Conservation (phyloP, 78 protist species). For the Isochrysis galbana region DNA sequence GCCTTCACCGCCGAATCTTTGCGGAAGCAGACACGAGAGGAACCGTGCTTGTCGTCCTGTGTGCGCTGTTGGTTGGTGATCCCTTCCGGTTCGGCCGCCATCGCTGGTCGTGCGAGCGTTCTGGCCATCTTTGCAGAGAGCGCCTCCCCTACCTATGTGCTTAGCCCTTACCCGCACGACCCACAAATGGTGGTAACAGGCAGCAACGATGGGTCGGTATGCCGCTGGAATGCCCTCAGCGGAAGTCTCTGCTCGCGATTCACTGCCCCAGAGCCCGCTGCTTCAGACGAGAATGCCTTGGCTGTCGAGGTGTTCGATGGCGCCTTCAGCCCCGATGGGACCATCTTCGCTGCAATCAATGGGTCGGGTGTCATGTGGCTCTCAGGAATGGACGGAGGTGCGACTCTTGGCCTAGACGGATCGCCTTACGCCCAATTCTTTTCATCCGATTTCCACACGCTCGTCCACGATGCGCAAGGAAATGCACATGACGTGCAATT, state of each 20-base stretch:
- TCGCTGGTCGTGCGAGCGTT: no score
- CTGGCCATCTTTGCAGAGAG: neutral
- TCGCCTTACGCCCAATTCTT: neutral
- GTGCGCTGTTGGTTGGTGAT: slow-evolving; percentile 7
- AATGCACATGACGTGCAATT: neutral
- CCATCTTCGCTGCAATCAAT: neutral
- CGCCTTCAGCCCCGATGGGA: neutral
- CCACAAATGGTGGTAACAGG: neutral
- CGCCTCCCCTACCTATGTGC: neutral
- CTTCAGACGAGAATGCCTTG: neutral
- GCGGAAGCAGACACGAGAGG: slow-evolving; percentile 10
- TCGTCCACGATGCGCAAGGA: slow-evolving; percentile 5
- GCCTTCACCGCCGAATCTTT: neutral
- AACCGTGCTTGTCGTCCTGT: neutral
- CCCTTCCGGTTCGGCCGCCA: no score
- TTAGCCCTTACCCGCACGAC: neutral
- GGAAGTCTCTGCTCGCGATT: neutral
- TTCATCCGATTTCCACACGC: neutral
- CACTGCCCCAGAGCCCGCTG: neutral
- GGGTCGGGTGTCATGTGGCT: neutral
- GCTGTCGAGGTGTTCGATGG: neutral
- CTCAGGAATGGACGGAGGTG: neutral
- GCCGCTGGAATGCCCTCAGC: neutral
- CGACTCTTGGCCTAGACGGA: neutral
- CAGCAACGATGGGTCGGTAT: neutral